Conservation (phyloP, 2,329 filamentous ascomycete genomes). For the Tolypocladium nubicola region DNA sequence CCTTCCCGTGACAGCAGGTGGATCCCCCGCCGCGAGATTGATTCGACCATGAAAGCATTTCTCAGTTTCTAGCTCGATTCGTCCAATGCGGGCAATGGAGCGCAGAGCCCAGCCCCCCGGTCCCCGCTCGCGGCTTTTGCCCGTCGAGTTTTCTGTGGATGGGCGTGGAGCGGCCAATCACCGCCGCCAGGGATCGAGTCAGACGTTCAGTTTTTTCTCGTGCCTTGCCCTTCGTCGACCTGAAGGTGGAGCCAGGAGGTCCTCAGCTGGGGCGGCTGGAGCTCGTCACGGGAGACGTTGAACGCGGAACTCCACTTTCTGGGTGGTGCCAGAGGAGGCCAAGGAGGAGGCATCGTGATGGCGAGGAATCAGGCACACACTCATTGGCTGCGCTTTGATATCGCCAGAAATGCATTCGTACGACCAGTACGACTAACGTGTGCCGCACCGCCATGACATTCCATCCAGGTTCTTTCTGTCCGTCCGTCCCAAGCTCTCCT, state of each 20-base stretch:
- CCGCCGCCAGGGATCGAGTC: neutral
- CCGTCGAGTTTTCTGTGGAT: neutral
- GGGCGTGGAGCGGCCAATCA: neutral
- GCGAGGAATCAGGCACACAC: neutral
- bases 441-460: neutral
- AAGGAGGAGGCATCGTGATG: neutral
- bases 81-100: neutral
- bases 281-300: neutral
- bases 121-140: neutral
- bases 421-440: no score
- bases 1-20: neutral
- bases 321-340: neutral
- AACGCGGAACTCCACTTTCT: neutral
- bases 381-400: neutral
- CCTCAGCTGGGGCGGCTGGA: neutral
- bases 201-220: neutral
- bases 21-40: neutral
- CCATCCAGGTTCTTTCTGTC: neutral
- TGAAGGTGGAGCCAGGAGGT: neutral
- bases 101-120: neutral
- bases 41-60: neutral
- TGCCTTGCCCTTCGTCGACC: neutral
- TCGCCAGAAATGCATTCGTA: neutral
- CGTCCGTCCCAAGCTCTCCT: neutral
- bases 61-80: neutral